Base-by-base conservation (phyloP, 2,329 filamentous ascomycete species). In the Niveomyces coronatus region DNA sequence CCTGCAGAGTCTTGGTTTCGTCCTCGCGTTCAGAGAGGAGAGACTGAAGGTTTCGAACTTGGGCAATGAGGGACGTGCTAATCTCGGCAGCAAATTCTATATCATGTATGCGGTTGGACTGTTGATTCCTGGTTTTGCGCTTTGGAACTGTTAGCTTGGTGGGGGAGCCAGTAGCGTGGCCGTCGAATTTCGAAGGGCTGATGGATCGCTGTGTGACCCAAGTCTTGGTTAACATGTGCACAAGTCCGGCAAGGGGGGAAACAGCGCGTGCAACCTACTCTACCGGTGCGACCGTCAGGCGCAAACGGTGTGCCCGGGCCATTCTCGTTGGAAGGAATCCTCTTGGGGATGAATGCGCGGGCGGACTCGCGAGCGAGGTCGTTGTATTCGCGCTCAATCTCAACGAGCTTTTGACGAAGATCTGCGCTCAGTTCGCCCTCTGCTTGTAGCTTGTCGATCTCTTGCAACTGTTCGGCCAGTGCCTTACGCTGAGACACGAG, bases 81-180 rank as follows among this genome's bases (percentile, higher is more conserved):
- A 98, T 95, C 55, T 98, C 89, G 35, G 91, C 88, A n/a, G 89
- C 91, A 54, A 98, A 94, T 51, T 95, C 87, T 54, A 98, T 94
- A 53, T 98, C 91, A 56, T 96, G 87, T 10, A 94, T 81, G 36
- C 88, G 79, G 54, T 80, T 91, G 9, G 82, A 76, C 3, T 85
- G 84, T 55, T 95, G 89, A 50, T 96, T 96, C 40, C 91, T 76
- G 55, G 91, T 75, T 57, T 88, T 91, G 48, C 89, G 77, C 49
- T 85, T 89, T 1, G 87, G 87, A 8, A 91, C 84, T 50, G 73
- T 83, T 45, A 94, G 70, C 63, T 96, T 98, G 30, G 85, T 87
- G 3, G 89, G 89, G 17, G 89, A 95, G 42, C 77, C 81, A 8
- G 82, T 82, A 30, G 85, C 84, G 55, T 89, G 82, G 52, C 80